These are phyloP conservation scores for Tylopilus sp. DNA, from an alignment of 768 basidiomycete genomes.

Conservation along the genomic window DNA sequence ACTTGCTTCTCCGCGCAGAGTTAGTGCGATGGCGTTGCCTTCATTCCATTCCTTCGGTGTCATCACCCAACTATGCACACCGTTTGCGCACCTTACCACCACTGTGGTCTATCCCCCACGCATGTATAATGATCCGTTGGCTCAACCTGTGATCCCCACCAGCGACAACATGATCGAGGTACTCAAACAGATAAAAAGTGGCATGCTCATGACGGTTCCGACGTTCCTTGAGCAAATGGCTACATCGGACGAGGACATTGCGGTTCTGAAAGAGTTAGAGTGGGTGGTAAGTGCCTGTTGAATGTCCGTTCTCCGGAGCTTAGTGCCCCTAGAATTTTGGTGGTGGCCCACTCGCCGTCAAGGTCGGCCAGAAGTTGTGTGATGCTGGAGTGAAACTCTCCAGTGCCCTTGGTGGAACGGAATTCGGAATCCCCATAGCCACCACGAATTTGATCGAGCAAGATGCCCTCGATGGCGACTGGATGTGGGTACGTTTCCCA, in stretches of 20 bases:
- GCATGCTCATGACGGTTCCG: conserved; percentile 14
- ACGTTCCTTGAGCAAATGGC: conserved; percentile 25
- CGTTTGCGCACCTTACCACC: conserved; percentile 28
- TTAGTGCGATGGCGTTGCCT: conserved; percentile 33
- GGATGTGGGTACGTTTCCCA: conserved; percentile 10
- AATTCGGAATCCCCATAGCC: conserved; percentile 7
- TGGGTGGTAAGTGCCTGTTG: conserved; percentile 25
- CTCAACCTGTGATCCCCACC: conserved; percentile 15
- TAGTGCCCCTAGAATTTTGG: conserved; percentile 1
- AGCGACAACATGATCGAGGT: conserved; percentile 17
- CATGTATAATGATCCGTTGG: background rate
- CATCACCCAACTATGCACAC: conserved; percentile 28
- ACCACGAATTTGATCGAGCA: background rate
- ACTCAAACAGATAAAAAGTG: conserved; percentile 2
- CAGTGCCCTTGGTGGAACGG: conserved; percentile 15
- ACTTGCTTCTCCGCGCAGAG: conserved; percentile 13
- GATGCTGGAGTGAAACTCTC: conserved; percentile 13
- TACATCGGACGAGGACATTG: conserved; percentile 19
- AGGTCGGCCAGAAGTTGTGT: conserved; percentile 12
- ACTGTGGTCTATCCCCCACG: conserved; percentile 34
- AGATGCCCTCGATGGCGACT: conserved; percentile 12
- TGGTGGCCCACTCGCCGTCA: conserved; percentile 12
- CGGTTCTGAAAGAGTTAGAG: conserved; percentile 23
- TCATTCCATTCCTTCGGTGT: conserved; percentile 40
- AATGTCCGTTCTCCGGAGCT: background rate